phyloP scores from a whole-genome alignment of 2,329 filamentous ascomycete species.

The Talaromyces sp. region DNA sequence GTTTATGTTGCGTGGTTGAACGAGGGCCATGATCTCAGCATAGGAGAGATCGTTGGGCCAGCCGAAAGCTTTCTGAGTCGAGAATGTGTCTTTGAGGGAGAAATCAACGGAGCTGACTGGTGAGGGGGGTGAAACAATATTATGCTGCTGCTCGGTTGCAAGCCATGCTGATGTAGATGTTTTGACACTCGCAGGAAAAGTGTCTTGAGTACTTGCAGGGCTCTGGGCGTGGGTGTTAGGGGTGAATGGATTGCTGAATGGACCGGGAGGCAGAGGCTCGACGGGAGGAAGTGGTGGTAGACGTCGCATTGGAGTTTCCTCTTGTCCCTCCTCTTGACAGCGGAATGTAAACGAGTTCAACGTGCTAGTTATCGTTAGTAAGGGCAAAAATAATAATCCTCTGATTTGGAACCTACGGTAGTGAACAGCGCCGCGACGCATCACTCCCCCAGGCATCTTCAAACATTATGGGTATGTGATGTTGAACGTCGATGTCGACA shows the following conservation, averaged over 20 bases:
- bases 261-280: constrained; percentile 37
- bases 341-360: constrained; percentile 25
- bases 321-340: constrained; percentile 22
- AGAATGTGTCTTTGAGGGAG: constrained; percentile 35
- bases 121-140: constrained; percentile 32
- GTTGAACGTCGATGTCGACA: background rate
- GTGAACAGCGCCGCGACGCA: constrained; percentile 32
- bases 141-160: constrained; percentile 26
- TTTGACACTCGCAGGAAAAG: constrained; percentile 32
- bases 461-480: constrained; percentile 23
- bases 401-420: constrained; percentile 31
- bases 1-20: constrained; percentile 36
- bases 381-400: background rate
- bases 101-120: constrained; percentile 38
- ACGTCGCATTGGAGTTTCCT: constrained; percentile 35
- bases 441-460: constrained; percentile 31
- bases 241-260: constrained; percentile 38
- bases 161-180: constrained; percentile 26
- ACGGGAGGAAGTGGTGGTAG: constrained; percentile 37
- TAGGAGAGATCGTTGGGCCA: constrained; percentile 35
- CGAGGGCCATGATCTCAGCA: constrained; percentile 33
- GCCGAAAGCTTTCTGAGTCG: constrained; percentile 30
- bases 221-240: constrained; percentile 29
- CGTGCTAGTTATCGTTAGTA: constrained; percentile 19
- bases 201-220: constrained; percentile 34